phyloP scores from a whole-genome alignment of 441 rosid genomes.

The Capsella rubella region DNA sequence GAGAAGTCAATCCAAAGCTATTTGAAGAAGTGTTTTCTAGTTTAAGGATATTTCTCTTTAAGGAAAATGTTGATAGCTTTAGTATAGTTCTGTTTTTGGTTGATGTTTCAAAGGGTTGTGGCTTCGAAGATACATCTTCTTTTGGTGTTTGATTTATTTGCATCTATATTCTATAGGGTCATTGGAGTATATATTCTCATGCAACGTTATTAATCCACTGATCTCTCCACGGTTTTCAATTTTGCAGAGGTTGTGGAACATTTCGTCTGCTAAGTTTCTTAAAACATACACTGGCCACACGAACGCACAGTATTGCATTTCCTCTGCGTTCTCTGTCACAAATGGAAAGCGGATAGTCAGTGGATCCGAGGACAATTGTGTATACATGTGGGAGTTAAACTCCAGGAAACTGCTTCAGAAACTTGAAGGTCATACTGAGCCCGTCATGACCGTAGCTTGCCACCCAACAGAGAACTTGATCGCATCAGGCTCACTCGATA shows the following conservation, averaged over 20 bases:
- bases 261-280: constrained; percentile 71
- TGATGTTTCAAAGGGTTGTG: not conserved
- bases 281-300: constrained; percentile 84
- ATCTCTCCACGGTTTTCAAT: not conserved
- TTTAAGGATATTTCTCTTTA: not conserved
- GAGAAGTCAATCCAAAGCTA: not conserved
- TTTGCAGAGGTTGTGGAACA: constrained; percentile 91
- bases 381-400: constrained; percentile 94
- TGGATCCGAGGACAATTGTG: constrained; percentile 86
- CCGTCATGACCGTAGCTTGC: constrained; percentile 82
- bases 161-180: constrained; percentile 7
- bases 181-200: not conserved
- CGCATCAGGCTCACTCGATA: constrained; percentile 93
- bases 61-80: constrained; percentile 11
- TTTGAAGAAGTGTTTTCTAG: constrained; percentile 3
- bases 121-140: constrained; percentile 13
- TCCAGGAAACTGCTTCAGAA: constrained; percentile 80
- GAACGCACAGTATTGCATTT: constrained; percentile 71
- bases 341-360: constrained; percentile 82
- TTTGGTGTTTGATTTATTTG: constrained; percentile 22
- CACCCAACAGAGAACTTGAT: constrained; percentile 84
- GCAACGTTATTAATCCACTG: constrained; percentile 17
- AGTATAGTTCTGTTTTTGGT: not conserved
- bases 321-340: constrained; percentile 81
- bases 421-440: constrained; percentile 89